Evolutionary conservation across 345 rosid species (phyloP).

Genomic region (Orychophragmus violaceus): DNA sequence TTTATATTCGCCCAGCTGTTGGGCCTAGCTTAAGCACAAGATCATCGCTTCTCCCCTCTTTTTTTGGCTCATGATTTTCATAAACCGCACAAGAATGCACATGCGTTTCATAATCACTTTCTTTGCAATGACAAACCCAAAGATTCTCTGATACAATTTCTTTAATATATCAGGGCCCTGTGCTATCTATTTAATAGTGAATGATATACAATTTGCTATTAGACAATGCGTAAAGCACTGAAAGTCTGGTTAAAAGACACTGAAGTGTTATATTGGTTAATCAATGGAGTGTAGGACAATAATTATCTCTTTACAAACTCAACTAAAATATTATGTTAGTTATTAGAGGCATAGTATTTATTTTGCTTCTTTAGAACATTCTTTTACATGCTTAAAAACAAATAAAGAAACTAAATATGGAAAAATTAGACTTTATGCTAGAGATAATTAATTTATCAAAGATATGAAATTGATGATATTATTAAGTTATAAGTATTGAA

Average conservation of each 20-base stretch:
- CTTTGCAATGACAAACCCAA: constrained; percentile 22
- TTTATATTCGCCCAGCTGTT: too few species aligned
- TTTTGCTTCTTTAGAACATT: not conserved
- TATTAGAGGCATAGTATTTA: not conserved
- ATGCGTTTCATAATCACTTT: constrained; percentile 23
- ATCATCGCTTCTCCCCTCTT: not conserved
- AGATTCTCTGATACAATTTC: constrained; percentile 13
- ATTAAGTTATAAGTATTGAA: not conserved
- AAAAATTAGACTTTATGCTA: not conserved
- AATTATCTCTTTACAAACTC: not conserved
- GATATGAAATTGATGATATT: not conserved
- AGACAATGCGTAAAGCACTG: not conserved
- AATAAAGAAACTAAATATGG: not conserved
- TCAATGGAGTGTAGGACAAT: too few species aligned
- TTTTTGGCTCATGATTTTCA: not conserved
- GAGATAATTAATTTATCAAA: not conserved
- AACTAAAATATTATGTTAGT: not conserved
- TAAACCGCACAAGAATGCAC: constrained; percentile 14
- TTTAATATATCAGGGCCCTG: not conserved
- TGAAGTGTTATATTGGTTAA: not conserved
- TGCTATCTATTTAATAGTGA: not conserved
- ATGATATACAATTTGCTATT: not conserved
- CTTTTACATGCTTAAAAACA: not conserved
- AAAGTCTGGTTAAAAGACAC: not conserved
- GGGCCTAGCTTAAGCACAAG: too few species aligned